Base-by-base conservation (phyloP, 345 rosid genomes). In the Zanthoxylum bungeanum region DNA sequence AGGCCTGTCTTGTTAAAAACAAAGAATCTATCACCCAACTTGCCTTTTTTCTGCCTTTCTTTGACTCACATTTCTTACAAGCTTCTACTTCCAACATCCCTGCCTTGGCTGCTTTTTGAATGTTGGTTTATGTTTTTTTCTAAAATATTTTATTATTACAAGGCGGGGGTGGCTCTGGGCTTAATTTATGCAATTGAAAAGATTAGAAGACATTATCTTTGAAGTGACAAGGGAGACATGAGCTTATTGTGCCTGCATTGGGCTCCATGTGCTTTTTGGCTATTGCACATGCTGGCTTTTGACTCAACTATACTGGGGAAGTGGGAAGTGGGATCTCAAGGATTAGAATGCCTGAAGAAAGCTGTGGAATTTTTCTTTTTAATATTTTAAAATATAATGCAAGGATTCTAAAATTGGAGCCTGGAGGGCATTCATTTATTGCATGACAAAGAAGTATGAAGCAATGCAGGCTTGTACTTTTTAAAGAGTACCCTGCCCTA, bases 261-360 rank as follows among this genome's bases (percentile, higher is more conserved):
- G 91, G 87, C 84, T 87, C 86, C 90, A 91, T 81, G 88, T 77
- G 85, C 84, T 63, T 84, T 84, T 78, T 58, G 71, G 76, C 78
- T 75, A 77, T n/a, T 72, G 83, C 91, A 81, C 88, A 85, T 83
- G 81, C 87, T 73, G 79, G 42, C 85, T 83, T 82, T 87, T 85
- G 89, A 86, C 92, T 77, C n/a, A n/a, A 69, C 73, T 34, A 53
- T 63, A 30, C 36, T n/a, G n/a, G n/a, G n/a, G 19, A 28, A 3
- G 27, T 21, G 28, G 33, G 55, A 9, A 59, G 17, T 66, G 69
- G 56, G 65, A 75, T 69, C 78, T 64, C 42, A 22, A 58, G 22
- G 31, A 33, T n/a, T n/a, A n/a, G n/a, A n/a, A n/a, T n/a, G n/a
- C n/a, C n/a, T n/a, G n/a, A n/a, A n/a, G n/a, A n/a, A n/a, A n/a